These are phyloP conservation scores for Cyathus olla DNA, from an alignment of 1,284 basidiomycete genomes.

Conservation along the genomic window DNA sequence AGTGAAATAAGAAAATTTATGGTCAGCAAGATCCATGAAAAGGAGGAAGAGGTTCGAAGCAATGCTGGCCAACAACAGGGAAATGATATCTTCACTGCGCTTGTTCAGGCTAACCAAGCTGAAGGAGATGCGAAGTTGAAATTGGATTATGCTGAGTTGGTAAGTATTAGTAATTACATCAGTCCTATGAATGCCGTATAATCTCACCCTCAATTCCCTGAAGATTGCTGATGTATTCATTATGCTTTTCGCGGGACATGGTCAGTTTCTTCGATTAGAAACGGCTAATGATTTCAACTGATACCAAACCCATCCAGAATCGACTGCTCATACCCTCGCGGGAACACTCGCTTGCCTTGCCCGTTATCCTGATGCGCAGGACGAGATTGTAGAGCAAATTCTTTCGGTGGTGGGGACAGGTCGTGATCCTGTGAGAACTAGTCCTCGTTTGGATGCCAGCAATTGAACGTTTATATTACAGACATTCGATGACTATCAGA, in stretches of 20 bases:
- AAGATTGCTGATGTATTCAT: constrained; percentile 66
- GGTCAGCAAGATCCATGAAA: constrained; percentile 47
- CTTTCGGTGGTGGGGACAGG: constrained; percentile 50
- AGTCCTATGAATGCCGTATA: too few relatives aligned
- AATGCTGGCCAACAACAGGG: background rate
- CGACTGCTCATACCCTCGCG: constrained; percentile 59
- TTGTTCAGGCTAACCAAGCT: constrained; percentile 61
- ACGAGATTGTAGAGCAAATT: constrained; percentile 59
- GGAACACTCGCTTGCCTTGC: constrained; percentile 59
- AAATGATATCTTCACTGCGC: constrained; percentile 47
- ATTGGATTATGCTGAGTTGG: constrained; percentile 61
- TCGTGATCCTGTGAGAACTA: constrained; percentile 49
- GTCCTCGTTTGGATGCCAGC: background rate
- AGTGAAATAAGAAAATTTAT: constrained; percentile 50
- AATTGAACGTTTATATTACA: constrained; percentile 16
- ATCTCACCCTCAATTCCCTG: too few relatives aligned
- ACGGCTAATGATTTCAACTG: constrained; percentile 25
- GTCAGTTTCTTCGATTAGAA: constrained; percentile 42
- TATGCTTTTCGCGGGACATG: constrained; percentile 68
- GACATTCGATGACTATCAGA: constrained; percentile 55
- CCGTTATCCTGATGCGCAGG: constrained; percentile 55
- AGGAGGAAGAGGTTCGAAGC: constrained; percentile 35
- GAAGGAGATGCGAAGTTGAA: constrained; percentile 52
- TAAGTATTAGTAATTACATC: too few relatives aligned
- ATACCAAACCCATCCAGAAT: constrained; percentile 55